These are phyloP conservation scores for Salmacisia buchloeana DNA, from an alignment of 1,284 basidiomycete species.

Conservation along the genomic window DNA sequence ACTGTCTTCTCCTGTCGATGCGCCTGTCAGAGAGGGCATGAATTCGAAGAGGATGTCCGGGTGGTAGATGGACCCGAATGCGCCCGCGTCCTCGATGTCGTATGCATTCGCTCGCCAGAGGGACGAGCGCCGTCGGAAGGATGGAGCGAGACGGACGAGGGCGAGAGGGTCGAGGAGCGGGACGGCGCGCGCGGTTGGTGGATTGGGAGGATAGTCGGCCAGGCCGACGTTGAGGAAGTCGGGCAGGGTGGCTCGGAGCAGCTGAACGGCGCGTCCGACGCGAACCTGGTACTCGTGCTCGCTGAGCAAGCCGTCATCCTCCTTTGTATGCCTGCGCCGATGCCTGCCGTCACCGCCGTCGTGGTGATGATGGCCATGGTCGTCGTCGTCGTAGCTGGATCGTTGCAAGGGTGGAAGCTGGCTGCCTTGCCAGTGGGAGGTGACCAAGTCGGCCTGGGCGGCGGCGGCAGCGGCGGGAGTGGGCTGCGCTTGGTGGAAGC, in stretches of 20 bases:
- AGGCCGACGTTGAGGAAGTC: constrained; percentile 30
- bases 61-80: constrained; percentile 22
- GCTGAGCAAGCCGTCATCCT: not conserved
- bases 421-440: too few species aligned
- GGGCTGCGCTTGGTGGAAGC: too few species aligned
- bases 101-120: not conserved
- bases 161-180: not conserved
- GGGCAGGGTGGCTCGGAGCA: constrained; percentile 26
- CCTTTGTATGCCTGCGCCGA: too few species aligned
- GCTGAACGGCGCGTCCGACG: constrained; percentile 27
- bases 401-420: too few species aligned
- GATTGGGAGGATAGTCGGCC: constrained; percentile 18
- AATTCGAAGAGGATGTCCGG: constrained; percentile 31
- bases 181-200: not conserved
- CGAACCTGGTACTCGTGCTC: constrained; percentile 34
- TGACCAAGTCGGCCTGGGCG: too few species aligned
- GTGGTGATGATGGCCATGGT: not conserved
- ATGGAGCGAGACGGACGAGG: not conserved
- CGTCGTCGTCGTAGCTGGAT: not conserved
- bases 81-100: not conserved
- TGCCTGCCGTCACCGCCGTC: not conserved
- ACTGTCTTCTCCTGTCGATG: not conserved
- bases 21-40: constrained; percentile 20
- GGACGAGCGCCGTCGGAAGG: not conserved
- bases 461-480: too few species aligned